Base-by-base conservation (phyloP, 179 eudicot species). In the Corrigiola litoralis region DNA sequence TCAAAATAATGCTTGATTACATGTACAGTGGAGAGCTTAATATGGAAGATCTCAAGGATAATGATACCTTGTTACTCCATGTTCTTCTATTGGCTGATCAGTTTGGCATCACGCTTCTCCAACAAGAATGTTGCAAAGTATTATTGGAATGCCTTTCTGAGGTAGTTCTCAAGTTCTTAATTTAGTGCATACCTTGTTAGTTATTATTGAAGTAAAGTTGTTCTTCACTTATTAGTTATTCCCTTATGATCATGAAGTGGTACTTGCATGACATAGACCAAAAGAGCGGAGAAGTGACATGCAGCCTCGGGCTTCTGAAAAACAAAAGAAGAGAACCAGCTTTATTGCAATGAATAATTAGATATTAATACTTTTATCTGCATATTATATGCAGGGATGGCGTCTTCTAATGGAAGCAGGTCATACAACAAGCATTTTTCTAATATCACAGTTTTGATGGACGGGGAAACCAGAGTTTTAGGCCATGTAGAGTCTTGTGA, bases 321-420 rank as follows among this genome's bases (percentile, higher is more conserved):
- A 73, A 75, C 78, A 77, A 74, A 69, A 68, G 77, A 77, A 70
- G 80, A 81, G 69, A 78, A 59, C 65, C 74, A 57, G n/a, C 53
- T 69, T 75, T 77, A 52, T 66, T 42, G 44, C 28, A 51, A 79
- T 81, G 75, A 78, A 75, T 65, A 79, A 79, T 74, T 66, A 75
- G 68, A 79, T 82, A 85, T 85, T 92, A 77, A 89, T 80, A 68
- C 75, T 20, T 80, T 80, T 92, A 75, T 87, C 86, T 87, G 80
- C 67, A 84, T 81, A 81, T 87, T 71, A 90, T 61, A 84, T 90
- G 98, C 98, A 92, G 98, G 96, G 86, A 81, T 86, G 98, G 95
- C 79, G 87, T 90, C 70, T 79, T 69, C 85, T 89, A 79, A 65
- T 76, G 87, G 95, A 78, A 80, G 95, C 79, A 82, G 96, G 86